Evolutionary conservation across 2,329 filamentous ascomycete genomes (phyloP).

Genomic region (Arthrinium puccinioides): DNA sequence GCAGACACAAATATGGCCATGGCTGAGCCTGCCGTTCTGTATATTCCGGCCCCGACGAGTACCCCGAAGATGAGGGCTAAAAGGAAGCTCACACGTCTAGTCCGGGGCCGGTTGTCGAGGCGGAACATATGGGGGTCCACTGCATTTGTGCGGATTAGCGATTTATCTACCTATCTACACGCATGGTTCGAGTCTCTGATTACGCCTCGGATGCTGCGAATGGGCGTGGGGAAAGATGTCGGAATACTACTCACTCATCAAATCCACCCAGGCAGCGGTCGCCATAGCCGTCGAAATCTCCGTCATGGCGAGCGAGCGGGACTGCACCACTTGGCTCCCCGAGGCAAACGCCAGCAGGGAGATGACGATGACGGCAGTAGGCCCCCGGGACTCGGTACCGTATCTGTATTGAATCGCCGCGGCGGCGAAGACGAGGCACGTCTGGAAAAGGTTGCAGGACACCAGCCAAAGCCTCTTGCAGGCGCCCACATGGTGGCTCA

Average conservation of each 20-base stretch:
- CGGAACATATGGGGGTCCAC: slow-evolving; percentile 44
- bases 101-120: slow-evolving; percentile 38
- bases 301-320: slow-evolving; percentile 44
- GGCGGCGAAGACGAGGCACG: slow-evolving; percentile 44
- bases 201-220: too few relatives aligned
- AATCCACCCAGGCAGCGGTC: slow-evolving; percentile 54
- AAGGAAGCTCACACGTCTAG: slow-evolving; percentile 43
- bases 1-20: slow-evolving; percentile 36
- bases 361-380: slow-evolving; percentile 35
- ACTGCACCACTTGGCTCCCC: slow-evolving; percentile 52
- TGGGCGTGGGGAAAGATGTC: too few relatives aligned
- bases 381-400: slow-evolving; percentile 26
- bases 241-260: too few relatives aligned
- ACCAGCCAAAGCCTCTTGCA: slow-evolving; percentile 47
- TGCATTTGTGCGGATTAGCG: too few relatives aligned
- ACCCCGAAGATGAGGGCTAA: slow-evolving; percentile 37
- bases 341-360: slow-evolving; percentile 46
- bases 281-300: slow-evolving; percentile 61
- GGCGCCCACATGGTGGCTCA: slow-evolving; percentile 44
- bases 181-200: too few relatives aligned
- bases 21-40: slow-evolving; percentile 32
- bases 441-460: slow-evolving; percentile 46
- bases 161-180: too few relatives aligned
- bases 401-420: slow-evolving; percentile 38
- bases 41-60: slow-evolving; percentile 44